phyloP scores from a whole-genome alignment of 805 yeast genomes.

The Scheffersomyces coipomensis region DNA sequence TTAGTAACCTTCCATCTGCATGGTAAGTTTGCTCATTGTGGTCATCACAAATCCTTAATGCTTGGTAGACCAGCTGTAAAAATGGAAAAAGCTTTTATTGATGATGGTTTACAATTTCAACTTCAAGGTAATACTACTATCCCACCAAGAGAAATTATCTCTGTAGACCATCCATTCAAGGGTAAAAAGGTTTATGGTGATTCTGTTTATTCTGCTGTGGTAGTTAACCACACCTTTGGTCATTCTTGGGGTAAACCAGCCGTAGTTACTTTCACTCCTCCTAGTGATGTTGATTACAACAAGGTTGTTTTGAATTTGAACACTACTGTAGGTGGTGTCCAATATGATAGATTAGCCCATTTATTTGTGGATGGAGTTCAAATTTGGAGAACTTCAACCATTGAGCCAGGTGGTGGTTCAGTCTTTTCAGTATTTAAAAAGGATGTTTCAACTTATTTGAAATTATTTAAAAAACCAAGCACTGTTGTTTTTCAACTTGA shows the following conservation, averaged over 20 bases:
- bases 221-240: conserved; percentile 52
- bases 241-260: conserved; percentile 62
- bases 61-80: neutral
- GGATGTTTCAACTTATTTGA: conserved; percentile 59
- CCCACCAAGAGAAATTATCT: conserved; percentile 2
- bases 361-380: conserved; percentile 61
- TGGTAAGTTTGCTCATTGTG: neutral
- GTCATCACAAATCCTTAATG: too few relatives aligned
- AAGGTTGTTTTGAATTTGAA: conserved; percentile 53
- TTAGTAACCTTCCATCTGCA: neutral
- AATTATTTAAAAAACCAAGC: conserved; percentile 46
- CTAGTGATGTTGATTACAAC: conserved; percentile 42
- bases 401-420: conserved; percentile 49
- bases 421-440: conserved; percentile 53
- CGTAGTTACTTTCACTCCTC: conserved; percentile 39
- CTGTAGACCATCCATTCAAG: neutral
- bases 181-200: conserved; percentile 14
- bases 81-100: neutral
- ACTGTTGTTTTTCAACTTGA: conserved; percentile 60
- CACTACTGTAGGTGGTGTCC: conserved; percentile 56
- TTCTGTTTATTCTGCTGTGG: conserved; percentile 38
- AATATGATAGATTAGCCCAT: conserved; percentile 65
- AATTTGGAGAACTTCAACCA: conserved; percentile 83
- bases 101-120: neutral
- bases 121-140: neutral